These are phyloP conservation scores for Calcarisporium arbuscula DNA, from an alignment of 2,329 filamentous ascomycete species.

Conservation along the genomic window DNA sequence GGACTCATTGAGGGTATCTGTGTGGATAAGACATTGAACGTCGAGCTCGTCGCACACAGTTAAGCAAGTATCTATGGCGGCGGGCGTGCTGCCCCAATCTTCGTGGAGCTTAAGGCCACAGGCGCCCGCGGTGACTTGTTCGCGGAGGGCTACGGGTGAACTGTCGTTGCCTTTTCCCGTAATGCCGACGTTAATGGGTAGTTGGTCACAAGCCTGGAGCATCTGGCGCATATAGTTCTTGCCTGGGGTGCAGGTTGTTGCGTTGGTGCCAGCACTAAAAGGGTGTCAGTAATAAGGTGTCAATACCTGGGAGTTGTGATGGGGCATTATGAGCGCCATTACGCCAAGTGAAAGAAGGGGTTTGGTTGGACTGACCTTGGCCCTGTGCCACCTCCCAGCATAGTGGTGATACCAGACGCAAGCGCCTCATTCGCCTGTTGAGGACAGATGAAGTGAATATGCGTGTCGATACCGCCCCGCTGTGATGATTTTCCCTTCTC, in stretches of 20 bases:
- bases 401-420: conserved; percentile 79
- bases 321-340: too few relatives aligned
- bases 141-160: conserved; percentile 60
- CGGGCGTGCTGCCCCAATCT: conserved; percentile 90
- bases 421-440: conserved; percentile 83
- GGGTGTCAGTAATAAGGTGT: conserved; percentile 10
- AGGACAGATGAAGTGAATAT: conserved; percentile 93
- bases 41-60: conserved; percentile 84
- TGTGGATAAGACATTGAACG: conserved; percentile 90
- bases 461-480: conserved; percentile 83
- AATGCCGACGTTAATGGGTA: conserved; percentile 85
- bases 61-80: conserved; percentile 84
- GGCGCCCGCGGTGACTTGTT: conserved; percentile 77
- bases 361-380: conserved; percentile 62
- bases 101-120: conserved; percentile 93
- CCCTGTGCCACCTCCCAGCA: conserved; percentile 85
- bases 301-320: too few relatives aligned
- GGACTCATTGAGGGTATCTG: conserved; percentile 91
- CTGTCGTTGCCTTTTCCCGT: conserved; percentile 93
- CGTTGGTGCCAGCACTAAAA: conserved; percentile 72
- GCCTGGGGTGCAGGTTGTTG: conserved; percentile 89
- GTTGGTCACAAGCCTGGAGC: conserved; percentile 75
- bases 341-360: too few relatives aligned
- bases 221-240: conserved; percentile 79
- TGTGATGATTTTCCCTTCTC: conserved; percentile 84